Conservation (phyloP, 805 yeast genomes). For the Kazachstania psychrophila region DNA sequence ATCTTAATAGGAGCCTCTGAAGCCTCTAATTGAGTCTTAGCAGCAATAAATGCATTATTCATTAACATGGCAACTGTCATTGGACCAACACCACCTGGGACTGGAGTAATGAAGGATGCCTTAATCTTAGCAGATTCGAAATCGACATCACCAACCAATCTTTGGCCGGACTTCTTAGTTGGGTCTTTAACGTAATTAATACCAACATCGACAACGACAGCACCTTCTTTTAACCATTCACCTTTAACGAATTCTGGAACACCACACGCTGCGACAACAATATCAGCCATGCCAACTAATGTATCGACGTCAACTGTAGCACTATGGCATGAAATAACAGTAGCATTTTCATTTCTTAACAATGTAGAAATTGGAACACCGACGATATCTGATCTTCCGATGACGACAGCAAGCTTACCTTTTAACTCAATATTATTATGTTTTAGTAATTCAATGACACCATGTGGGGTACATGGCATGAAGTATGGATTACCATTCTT, state of each 20-base stretch:
- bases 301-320: conserved; percentile 45
- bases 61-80: conserved; percentile 97
- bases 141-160: conserved; percentile 93
- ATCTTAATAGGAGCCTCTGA: conserved; percentile 35
- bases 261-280: conserved; percentile 86
- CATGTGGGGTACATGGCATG: conserved; percentile 80
- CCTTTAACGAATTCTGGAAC: conserved; percentile 75
- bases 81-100: conserved; percentile 99
- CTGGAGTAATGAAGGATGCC: conserved; percentile 78
- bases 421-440: conserved; percentile 45
- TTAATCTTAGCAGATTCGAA: conserved; percentile 52
- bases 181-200: conserved; percentile 79
- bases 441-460: conserved; percentile 56
- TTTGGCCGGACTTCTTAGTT: conserved; percentile 64
- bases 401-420: conserved; percentile 72
- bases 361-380: conserved; percentile 73
- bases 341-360: conserved; percentile 61
- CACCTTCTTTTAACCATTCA: conserved; percentile 78
- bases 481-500: conserved; percentile 62
- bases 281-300: conserved; percentile 54
- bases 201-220: conserved; percentile 89
- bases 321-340: conserved; percentile 70
- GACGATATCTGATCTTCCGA: conserved; percentile 80
- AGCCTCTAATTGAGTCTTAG: conserved; percentile 43
- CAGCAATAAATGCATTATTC: conserved; percentile 73